Percentiles rank a stretch among this genome's conserved stretches.
These are phyloP conservation scores for Sanghuangporus sanghuang DNA, from an alignment of 1,284 basidiomycete genomes.

Conservation along the genomic window DNA sequence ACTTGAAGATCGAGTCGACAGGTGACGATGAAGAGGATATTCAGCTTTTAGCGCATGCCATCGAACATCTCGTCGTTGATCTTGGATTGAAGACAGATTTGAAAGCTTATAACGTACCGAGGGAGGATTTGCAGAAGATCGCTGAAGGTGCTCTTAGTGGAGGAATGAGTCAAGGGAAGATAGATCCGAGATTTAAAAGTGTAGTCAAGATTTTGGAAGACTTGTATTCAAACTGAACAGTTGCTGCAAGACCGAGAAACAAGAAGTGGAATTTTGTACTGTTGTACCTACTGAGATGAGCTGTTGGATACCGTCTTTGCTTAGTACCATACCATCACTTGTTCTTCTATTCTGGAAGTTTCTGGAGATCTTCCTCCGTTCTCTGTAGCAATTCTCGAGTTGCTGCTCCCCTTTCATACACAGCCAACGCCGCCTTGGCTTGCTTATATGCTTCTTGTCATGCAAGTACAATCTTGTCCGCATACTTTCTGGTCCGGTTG, in stretches of 20 bases:
- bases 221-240: constrained; percentile 31
- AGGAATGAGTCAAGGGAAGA: constrained; percentile 37
- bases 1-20: constrained; percentile 52
- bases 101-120: constrained; percentile 54
- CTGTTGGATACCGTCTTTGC: too few species aligned
- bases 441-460: too few species aligned
- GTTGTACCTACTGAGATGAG: too few species aligned
- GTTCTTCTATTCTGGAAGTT: too few species aligned
- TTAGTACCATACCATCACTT: too few species aligned
- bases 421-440: too few species aligned
- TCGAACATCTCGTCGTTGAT: constrained; percentile 52
- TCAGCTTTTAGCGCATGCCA: constrained; percentile 43
- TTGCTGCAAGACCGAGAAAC: too few species aligned
- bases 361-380: too few species aligned
- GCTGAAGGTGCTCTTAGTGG: constrained; percentile 47
- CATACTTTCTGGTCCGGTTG: constrained; percentile 20
- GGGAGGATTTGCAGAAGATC: constrained; percentile 44
- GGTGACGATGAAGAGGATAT: constrained; percentile 58
- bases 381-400: too few species aligned
- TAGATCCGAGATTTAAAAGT: constrained; percentile 32
- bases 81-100: constrained; percentile 56
- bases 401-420: too few species aligned
- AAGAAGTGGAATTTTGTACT: too few species aligned
- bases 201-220: constrained; percentile 44
- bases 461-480: too few species aligned